Evolutionary conservation across 805 yeast species (phyloP).

Genomic region (Metschnikowia reukaufii): DNA sequence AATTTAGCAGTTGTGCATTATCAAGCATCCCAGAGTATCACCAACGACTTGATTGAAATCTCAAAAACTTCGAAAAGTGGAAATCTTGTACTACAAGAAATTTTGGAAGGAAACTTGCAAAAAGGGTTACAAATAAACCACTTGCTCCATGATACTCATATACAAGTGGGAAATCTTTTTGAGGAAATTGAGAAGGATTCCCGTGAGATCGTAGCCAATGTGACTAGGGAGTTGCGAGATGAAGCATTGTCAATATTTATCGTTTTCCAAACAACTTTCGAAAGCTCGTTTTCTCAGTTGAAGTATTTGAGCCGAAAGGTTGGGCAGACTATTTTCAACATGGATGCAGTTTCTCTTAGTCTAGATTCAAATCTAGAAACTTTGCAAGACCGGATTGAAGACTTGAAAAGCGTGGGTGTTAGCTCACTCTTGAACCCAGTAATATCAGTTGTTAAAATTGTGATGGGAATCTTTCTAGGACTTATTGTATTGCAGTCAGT

Average conservation of each 20-base stretch:
- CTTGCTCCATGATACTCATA: conserved; percentile 7
- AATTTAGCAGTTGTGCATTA: conserved; percentile 4
- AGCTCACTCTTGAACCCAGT: conserved; percentile 2
- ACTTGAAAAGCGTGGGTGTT: conserved; percentile 1
- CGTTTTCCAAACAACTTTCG: conserved; percentile 6
- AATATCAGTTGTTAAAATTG: not conserved
- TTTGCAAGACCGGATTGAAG: conserved; percentile 6
- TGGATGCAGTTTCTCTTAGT: conserved; percentile 8
- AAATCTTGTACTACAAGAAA: conserved; percentile 4
- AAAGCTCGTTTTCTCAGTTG: conserved; percentile 4
- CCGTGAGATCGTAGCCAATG: conserved; percentile 6
- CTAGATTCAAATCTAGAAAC: conserved; percentile 6
- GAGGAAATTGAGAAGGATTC: conserved; percentile 3
- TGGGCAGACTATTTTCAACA: conserved; percentile 6
- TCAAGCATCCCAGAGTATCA: conserved; percentile 1
- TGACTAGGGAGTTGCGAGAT: conserved; percentile 6
- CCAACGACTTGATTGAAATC: conserved; percentile 1
- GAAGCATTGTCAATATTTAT: conserved; percentile 10
- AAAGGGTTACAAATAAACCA: conserved; percentile 2
- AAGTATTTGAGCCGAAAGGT: conserved; percentile 3
- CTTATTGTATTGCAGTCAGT: not conserved
- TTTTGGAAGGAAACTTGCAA: conserved; percentile 6
- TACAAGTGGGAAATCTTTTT: conserved; percentile 3
- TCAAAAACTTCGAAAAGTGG: conserved; percentile 2
- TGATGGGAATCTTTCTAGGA: not conserved